Conservation (phyloP, 345 rosid species). For the Orychophragmus violaceus region DNA sequence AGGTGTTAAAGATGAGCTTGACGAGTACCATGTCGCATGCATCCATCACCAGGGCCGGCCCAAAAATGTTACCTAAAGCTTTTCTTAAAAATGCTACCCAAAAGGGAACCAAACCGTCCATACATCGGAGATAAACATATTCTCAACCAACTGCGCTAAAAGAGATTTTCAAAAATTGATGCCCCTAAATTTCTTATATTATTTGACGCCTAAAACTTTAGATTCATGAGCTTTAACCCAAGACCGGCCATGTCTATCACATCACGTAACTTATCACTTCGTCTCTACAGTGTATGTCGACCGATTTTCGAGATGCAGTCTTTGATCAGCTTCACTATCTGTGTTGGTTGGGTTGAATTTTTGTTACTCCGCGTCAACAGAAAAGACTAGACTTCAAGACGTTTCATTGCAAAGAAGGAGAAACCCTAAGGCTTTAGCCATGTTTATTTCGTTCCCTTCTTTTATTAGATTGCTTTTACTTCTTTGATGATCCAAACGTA, state of each 20-base stretch:
- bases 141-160: too few species aligned
- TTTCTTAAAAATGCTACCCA: too few species aligned
- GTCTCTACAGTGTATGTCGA: background rate
- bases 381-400: background rate
- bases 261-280: background rate
- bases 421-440: background rate
- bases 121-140: too few species aligned
- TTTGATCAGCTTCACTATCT: background rate
- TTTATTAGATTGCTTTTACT: background rate
- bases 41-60: background rate
- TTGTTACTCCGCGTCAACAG: background rate
- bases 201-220: too few species aligned
- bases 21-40: background rate
- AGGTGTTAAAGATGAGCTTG: background rate
- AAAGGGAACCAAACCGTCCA: too few species aligned
- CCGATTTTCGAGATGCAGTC: background rate
- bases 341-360: background rate
- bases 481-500: background rate
- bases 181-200: too few species aligned
- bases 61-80: too few species aligned
- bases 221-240: too few species aligned
- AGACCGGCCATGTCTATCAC: too few species aligned
- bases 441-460: background rate
- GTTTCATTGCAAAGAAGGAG: background rate
- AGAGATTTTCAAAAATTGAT: too few species aligned